Conservation (phyloP, 2,329 filamentous ascomycete species). For the Xylogone sp. region DNA sequence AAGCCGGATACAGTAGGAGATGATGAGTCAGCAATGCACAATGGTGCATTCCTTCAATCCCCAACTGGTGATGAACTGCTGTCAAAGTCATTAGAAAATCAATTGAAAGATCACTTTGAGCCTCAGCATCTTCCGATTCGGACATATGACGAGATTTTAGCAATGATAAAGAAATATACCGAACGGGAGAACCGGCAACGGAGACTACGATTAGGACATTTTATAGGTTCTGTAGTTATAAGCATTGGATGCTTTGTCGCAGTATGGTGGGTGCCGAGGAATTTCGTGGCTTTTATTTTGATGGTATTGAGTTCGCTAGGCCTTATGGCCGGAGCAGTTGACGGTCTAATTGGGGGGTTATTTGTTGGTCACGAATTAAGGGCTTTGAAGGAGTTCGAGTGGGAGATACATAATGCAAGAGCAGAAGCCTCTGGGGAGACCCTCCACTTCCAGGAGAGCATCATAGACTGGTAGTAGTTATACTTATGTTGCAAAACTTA, state of each 20-base stretch:
- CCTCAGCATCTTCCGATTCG: slow-evolving; percentile 36
- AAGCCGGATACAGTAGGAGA: slow-evolving; percentile 11
- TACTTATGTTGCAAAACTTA: not conserved
- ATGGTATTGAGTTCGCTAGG: slow-evolving; percentile 76
- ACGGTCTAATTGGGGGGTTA: slow-evolving; percentile 80
- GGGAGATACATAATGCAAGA: slow-evolving; percentile 76
- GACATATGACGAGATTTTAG: slow-evolving; percentile 70
- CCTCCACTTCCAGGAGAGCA: slow-evolving; percentile 15
- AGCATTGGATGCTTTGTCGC: slow-evolving; percentile 73
- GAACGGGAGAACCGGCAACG: slow-evolving; percentile 69
- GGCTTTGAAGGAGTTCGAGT: slow-evolving; percentile 85
- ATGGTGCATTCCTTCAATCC: slow-evolving; percentile 21
- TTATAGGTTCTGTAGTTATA: slow-evolving; percentile 61
- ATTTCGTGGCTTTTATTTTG: slow-evolving; percentile 76
- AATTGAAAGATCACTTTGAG: slow-evolving; percentile 14
- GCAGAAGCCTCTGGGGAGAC: slow-evolving; percentile 24
- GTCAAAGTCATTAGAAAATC: slow-evolving; percentile 9
- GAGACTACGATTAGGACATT: slow-evolving; percentile 69
- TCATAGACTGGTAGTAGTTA: slow-evolving; percentile 25
- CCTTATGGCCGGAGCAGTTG: slow-evolving; percentile 71
- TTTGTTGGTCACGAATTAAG: slow-evolving; percentile 84
- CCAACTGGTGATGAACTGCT: slow-evolving; percentile 18
- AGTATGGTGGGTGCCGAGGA: slow-evolving; percentile 79
- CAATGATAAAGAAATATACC: slow-evolving; percentile 65
- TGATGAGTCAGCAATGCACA: slow-evolving; percentile 17